Conservation (phyloP, 208 protist species). For the Wallacemonas sp. region DNA sequence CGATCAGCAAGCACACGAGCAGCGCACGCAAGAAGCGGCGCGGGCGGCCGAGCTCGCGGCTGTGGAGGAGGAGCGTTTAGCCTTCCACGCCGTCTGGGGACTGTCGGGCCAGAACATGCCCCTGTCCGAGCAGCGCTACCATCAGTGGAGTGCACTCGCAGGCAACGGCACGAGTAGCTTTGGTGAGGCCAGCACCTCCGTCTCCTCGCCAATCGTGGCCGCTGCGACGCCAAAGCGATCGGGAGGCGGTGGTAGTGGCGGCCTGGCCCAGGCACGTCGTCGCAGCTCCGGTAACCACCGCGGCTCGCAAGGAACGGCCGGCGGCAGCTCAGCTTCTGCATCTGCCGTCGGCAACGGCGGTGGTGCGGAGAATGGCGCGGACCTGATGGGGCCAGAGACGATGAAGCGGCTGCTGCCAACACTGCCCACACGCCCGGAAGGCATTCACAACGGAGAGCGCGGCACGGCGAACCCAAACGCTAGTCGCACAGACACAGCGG, state of each 20-base stretch:
- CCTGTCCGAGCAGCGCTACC: constrained; percentile 39
- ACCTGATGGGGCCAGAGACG: constrained; percentile 2
- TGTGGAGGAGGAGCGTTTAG: constrained; percentile 28
- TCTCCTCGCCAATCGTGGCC: neutral
- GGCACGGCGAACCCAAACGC: too few relatives aligned
- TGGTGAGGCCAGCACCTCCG: neutral
- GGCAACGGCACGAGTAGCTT: neutral
- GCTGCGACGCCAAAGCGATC: too few relatives aligned
- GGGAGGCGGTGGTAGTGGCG: too few relatives aligned
- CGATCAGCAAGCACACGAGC: constrained; percentile 7
- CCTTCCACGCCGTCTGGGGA: constrained; percentile 64
- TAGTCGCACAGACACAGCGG: too few relatives aligned
- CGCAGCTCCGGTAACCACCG: neutral
- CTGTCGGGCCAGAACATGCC: constrained; percentile 63
- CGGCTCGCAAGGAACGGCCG: constrained; percentile 14
- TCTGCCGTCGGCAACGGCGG: neutral
- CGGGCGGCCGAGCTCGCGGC: constrained; percentile 15
- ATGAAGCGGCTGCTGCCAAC: constrained; percentile 3
- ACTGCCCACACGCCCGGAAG: neutral
- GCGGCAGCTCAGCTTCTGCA: neutral
- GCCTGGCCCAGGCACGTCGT: constrained; percentile 4
- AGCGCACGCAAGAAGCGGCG: constrained; percentile 12
- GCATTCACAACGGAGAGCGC: too few relatives aligned
- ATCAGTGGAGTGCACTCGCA: neutral
- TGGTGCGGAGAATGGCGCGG: neutral